Base-by-base conservation (phyloP, 305 asterid species). In the Rubia peregrina region DNA sequence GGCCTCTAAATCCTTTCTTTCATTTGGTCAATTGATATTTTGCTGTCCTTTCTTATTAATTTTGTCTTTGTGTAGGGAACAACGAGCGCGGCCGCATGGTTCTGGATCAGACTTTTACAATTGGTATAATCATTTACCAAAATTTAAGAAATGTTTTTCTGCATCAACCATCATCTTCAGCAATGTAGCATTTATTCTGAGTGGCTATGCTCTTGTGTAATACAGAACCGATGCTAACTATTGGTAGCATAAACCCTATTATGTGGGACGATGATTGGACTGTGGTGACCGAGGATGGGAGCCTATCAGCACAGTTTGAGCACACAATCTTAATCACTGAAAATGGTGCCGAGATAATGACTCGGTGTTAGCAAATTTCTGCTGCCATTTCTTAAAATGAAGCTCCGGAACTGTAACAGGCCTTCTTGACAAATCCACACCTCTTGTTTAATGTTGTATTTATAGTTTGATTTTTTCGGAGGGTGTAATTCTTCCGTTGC, bases 211-310 rank as follows among this genome's bases (percentile, higher is more conserved):
- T 33, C 17, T n/a, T 67, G 14, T 16, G 55, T 53, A 55, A 55
- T 77, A 81, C 96, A 94, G 99, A 94, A 77, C 99, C 99, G 70
- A 91, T 94, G 99, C 74, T 94, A 80, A 91, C 99, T 49, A 70
- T 91, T 6, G 98, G 99, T 44, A 89, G 98, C 81, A 89, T 89
- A 73, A 57, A 91, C 44, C 95, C 95, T 2, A 57, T 82, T 71
- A 81, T 94, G 85, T 94, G 99, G 99, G 85, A 87, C 1, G 99
- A 94, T 65, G 73, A 91, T 62, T 94, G 99, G 99, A 89, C 99
- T 0, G 96, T 91, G 17, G 95, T 91, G 42, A 94, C 99, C 2
- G 88, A 81, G 74, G 98, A 94, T 72, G 97, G 93, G n/a, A 86
- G 97, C 87, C 88, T 94, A 59, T 91, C 99, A 22, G 98, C 96